phyloP scores from a whole-genome alignment of 1,139 yeast species.

The Debaryomycetaceae sp. region DNA sequence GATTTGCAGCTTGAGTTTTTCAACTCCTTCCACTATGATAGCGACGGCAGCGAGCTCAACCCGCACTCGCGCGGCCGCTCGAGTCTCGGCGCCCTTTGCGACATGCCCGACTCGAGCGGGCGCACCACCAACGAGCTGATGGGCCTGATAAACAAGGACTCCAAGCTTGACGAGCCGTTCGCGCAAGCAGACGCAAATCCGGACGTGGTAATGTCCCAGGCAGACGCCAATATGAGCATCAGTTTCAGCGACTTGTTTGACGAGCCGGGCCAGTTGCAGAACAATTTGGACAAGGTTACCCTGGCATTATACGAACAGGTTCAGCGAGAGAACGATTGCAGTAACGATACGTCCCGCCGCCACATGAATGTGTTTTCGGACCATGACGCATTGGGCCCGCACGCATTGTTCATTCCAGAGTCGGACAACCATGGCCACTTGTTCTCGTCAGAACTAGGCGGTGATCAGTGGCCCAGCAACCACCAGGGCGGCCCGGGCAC shows the following conservation, averaged over 20 bases:
- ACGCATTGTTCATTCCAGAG: neutral
- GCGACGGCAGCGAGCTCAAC: neutral
- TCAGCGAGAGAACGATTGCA: neutral
- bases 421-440: neutral
- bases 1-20: neutral
- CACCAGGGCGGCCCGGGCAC: neutral
- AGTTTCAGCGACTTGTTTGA: slow-evolving; percentile 1
- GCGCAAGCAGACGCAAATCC: neutral
- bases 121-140: neutral
- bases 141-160: neutral
- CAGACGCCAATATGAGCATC: neutral
- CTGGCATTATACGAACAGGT: too few relatives aligned
- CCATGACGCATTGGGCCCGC: neutral
- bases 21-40: neutral
- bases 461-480: neutral
- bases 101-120: neutral
- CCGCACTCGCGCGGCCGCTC: neutral
- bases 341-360: neutral
- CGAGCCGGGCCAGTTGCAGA: neutral
- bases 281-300: too few relatives aligned
- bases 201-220: neutral
- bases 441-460: too few relatives aligned
- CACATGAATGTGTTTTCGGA: neutral
- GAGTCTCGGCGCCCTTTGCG: neutral
- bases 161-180: neutral